Percentiles rank a stretch among this genome's conserved stretches.
Evolutionary conservation across 2,329 filamentous ascomycete species (phyloP).

Genomic region (Colletotrichum lupini): DNA sequence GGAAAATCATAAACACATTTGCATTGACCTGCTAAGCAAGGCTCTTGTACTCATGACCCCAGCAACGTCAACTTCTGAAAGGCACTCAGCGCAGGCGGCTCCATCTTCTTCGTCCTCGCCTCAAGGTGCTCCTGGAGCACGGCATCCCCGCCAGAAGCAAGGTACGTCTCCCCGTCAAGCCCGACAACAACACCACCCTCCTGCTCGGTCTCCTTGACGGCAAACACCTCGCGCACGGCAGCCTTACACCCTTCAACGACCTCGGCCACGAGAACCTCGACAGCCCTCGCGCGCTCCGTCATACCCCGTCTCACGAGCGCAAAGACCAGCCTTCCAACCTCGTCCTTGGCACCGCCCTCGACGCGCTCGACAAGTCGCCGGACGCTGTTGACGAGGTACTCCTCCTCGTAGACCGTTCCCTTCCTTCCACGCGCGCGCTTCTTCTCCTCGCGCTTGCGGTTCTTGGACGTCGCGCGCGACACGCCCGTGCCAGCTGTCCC

Average conservation of each 20-base stretch:
- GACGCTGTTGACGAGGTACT: constrained; percentile 93
- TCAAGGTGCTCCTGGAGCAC: constrained; percentile 63
- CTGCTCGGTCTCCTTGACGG: constrained; percentile 37
- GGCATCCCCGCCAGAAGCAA: constrained; percentile 60
- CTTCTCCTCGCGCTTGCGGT: constrained; percentile 88
- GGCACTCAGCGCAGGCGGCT: constrained; percentile 59
- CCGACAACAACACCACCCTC: constrained; percentile 37
- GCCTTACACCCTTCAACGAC: constrained; percentile 76
- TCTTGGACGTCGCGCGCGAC: constrained; percentile 86
- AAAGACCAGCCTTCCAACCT: constrained; percentile 79
- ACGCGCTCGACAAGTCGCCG: constrained; percentile 85
- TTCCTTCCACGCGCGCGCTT: constrained; percentile 96
- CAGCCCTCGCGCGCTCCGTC: constrained; percentile 85
- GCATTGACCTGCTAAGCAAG: too few relatives aligned
- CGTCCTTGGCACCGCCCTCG: constrained; percentile 74
- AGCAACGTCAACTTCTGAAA: constrained; percentile 63
- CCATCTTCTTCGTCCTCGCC: constrained; percentile 56
- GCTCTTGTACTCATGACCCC: constrained; percentile 48
- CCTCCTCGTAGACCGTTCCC: constrained; percentile 97
- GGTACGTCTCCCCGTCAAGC: constrained; percentile 41
- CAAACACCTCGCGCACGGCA: constrained; percentile 78
- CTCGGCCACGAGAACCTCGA: constrained; percentile 79
- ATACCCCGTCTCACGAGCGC: constrained; percentile 84
- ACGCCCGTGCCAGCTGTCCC: constrained; percentile 79
- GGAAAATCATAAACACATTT: too few relatives aligned